phyloP scores from a whole-genome alignment of 768 basidiomycete species.

The Amanita polypyramis region DNA sequence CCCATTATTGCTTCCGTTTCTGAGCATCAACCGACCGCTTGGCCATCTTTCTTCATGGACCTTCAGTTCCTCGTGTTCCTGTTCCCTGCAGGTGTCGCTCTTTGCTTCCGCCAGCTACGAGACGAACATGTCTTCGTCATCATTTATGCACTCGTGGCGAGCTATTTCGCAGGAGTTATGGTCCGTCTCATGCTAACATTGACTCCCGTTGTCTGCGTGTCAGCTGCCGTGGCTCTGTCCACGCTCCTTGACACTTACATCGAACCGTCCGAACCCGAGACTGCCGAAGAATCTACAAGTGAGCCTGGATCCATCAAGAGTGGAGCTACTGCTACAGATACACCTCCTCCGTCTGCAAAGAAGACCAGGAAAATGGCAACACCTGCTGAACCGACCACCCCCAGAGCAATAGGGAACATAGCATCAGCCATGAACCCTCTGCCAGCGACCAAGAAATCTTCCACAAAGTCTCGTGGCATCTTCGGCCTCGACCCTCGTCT shows the following conservation, averaged over 20 bases:
- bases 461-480: constrained; percentile 44
- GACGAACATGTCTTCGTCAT: constrained; percentile 99
- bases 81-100: constrained; percentile 92
- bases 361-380: constrained; percentile 50
- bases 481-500: constrained; percentile 81
- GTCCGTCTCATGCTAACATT: constrained; percentile 97
- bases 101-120: constrained; percentile 89
- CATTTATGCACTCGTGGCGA: constrained; percentile 91
- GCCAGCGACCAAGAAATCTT: constrained; percentile 22
- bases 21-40: constrained; percentile 98
- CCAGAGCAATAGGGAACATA: constrained; percentile 27
- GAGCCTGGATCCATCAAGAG: constrained; percentile 16
- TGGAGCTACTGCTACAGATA: constrained; percentile 16
- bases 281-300: constrained; percentile 20
- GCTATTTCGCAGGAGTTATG: constrained; percentile 99
- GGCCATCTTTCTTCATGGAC: constrained; percentile 99
- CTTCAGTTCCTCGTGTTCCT: constrained; percentile 95
- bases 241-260: constrained; percentile 83
- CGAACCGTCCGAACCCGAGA: constrained; percentile 65
- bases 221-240: constrained; percentile 86
- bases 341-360: constrained; percentile 30
- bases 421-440: constrained; percentile 24
- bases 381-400: constrained; percentile 19
- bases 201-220: constrained; percentile 92
- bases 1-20: constrained; percentile 99